A percentile compares a stretch with the other conserved stretches of the same genome.
These are phyloP conservation scores for Arabis alpina DNA, from an alignment of 345 rosid genomes.

Conservation along the genomic window DNA sequence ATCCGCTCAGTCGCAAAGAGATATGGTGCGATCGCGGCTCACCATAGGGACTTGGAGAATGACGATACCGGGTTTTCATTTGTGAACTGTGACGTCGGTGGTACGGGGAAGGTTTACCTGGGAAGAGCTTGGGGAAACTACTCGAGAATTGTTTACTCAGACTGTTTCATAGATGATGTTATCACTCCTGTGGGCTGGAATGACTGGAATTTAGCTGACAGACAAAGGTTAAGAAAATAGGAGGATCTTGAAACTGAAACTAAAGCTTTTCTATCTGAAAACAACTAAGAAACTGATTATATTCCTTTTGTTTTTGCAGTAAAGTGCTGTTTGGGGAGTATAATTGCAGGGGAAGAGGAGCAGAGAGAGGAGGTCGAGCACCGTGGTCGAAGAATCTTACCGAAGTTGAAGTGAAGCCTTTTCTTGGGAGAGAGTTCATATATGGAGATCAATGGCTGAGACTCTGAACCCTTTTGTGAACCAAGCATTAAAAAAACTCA, in stretches of 20 bases:
- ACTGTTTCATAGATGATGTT: conserved; percentile 64
- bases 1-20: conserved; percentile 67
- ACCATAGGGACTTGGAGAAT: conserved; percentile 65
- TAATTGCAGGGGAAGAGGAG: conserved; percentile 82
- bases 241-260: conserved; percentile 10
- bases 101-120: conserved; percentile 72
- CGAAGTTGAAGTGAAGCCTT: conserved; percentile 58
- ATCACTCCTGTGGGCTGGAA: conserved; percentile 83
- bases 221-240: conserved; percentile 53
- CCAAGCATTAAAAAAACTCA: background rate
- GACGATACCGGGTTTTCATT: conserved; percentile 88
- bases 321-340: conserved; percentile 80
- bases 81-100: conserved; percentile 66
- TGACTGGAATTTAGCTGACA: conserved; percentile 66
- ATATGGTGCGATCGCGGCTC: conserved; percentile 83
- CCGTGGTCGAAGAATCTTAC: conserved; percentile 71
- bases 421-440: conserved; percentile 62
- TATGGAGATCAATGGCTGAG: conserved; percentile 78
- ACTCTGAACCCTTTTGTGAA: conserved; percentile 44
- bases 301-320: conserved; percentile 45
- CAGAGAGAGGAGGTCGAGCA: conserved; percentile 58
- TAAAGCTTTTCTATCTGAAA: conserved; percentile 9
- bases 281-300: background rate
- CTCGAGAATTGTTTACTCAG: conserved; percentile 71
- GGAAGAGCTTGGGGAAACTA: conserved; percentile 98